These are phyloP conservation scores for Pyrenochaeta sp. DNA, from an alignment of 2,329 filamentous ascomycete genomes.

Conservation along the genomic window DNA sequence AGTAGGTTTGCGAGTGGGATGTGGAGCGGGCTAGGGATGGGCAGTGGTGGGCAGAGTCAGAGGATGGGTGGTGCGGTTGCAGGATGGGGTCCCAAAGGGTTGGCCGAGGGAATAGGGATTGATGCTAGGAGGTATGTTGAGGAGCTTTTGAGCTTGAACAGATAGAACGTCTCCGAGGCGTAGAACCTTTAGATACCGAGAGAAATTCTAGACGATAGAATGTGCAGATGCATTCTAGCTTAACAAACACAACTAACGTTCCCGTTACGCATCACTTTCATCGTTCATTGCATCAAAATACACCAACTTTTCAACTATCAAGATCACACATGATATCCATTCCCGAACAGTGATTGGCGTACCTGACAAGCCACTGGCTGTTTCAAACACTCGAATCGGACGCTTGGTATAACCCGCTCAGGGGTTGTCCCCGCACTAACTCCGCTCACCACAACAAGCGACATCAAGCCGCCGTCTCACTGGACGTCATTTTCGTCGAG, in stretches of 20 bases:
- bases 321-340: not conserved
- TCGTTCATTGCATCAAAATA: too few relatives aligned
- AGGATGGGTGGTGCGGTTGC: conserved; percentile 50
- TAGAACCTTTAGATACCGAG: too few relatives aligned
- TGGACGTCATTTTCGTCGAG: conserved; percentile 36
- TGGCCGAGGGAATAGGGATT: conserved; percentile 78
- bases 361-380: not conserved
- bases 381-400: not conserved
- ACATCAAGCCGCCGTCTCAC: not conserved
- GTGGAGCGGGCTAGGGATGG: conserved; percentile 40
- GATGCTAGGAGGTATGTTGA: conserved; percentile 81
- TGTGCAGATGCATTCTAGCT: too few relatives aligned
- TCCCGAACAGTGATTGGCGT: not conserved
- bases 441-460: not conserved
- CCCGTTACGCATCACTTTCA: too few relatives aligned
- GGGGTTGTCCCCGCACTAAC: conserved; percentile 2
- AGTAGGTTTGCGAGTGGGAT: conserved; percentile 43
- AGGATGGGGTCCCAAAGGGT: conserved; percentile 66
- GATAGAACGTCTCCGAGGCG: conserved; percentile 21
- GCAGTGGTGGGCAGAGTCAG: conserved; percentile 26
- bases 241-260: too few relatives aligned
- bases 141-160: conserved; percentile 70
- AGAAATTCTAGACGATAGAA: not conserved
- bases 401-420: not conserved
- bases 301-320: too few relatives aligned